Base-by-base conservation (phyloP, 2,329 filamentous ascomycete genomes). In the Hymenoscyphus albidus region DNA sequence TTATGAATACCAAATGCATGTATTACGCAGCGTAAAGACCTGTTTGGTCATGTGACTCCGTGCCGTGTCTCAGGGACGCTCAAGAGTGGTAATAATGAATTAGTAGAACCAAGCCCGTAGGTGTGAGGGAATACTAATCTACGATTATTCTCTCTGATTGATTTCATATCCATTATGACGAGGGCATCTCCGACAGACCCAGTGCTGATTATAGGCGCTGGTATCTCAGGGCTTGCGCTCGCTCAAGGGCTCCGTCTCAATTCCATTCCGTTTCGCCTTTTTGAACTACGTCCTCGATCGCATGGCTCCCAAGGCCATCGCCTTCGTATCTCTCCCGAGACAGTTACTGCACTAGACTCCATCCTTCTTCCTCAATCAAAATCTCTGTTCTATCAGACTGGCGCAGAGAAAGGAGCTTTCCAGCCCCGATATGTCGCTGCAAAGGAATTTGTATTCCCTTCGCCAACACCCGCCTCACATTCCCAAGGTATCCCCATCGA, bases 211-310 rank as follows among this genome's bases (percentile, higher is more conserved):
- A 67, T 75, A 31, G 73, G 74, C 56, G 72, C 70, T 18, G 74
- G 73, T 56, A 71, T 72, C 27, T 74, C 74, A 16, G 73, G 72
- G 7, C 65, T 75, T 2, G 71, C 74, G 64, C 68, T 75, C 13
- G 70, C 73, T 3, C 68, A 70, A 54, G 74, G 58, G 1, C 58
- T 59, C 12, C 39, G 58, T 59, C 58, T 38, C n/a, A 39, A 27
- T 18, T 59, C 39, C 16, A 59, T 59, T 31, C 58, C 58, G 14
- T 59, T 59, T 35, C 58, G 58, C 9, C 58, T 59, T 12, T 59
- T 59, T 13, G 58, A 59, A 31, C 31, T 39, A 18, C 58, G 32
- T 16, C 22, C 58, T 39, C 32, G 14, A 27, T 59, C 58, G 5
- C 58, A 48, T 12, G 14, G 16, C 35, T 59, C 58, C 16, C 58